Conservation (phyloP, 306 rosid genomes). For the Acmispon strigosus region DNA sequence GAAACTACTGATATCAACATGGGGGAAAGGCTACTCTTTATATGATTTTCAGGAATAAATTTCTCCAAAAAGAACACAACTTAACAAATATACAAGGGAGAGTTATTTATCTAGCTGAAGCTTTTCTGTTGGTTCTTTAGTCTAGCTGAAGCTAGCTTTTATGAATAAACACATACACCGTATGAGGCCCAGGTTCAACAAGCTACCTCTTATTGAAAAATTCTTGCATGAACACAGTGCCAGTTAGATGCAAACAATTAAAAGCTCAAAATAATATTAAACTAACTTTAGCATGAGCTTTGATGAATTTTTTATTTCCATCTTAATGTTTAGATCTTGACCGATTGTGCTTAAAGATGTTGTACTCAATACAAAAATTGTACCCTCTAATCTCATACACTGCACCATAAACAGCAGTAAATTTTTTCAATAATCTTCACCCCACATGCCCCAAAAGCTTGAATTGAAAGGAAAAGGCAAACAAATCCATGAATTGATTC, state of each 20-base stretch:
- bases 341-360: no score
- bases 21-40: background rate
- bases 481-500: no score
- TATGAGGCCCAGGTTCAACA: background rate
- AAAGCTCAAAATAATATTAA: no score
- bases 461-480: background rate
- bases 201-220: background rate
- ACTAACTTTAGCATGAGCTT: no score
- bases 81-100: background rate
- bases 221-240: no score
- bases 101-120: background rate
- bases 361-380: no score
- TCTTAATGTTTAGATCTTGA: no score
- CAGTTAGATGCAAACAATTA: no score
- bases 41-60: background rate
- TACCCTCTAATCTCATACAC: background rate
- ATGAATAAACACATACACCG: background rate
- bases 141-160: background rate
- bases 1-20: background rate
- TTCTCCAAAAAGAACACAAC: constrained; percentile 13
- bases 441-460: background rate
- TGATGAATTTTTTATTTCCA: no score
- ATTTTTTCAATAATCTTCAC: background rate
- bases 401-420: background rate
- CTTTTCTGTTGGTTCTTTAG: background rate